These are phyloP conservation scores for Suillus luteus DNA, from an alignment of 768 basidiomycete genomes.

Conservation along the genomic window DNA sequence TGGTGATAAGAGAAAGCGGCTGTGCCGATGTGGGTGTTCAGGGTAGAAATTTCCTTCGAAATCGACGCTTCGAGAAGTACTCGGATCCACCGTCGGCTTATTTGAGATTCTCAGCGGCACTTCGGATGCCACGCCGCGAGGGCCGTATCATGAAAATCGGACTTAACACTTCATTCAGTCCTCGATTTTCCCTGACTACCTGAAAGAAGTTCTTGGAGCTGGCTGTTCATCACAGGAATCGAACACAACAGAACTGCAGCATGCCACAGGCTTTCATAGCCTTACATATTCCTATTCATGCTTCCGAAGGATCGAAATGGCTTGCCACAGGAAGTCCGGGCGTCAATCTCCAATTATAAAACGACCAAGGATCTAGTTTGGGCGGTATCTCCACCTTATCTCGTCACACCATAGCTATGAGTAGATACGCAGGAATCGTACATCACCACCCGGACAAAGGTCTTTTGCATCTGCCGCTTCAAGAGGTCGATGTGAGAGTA, in stretches of 20 bases:
- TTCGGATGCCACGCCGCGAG: not conserved
- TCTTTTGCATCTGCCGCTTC: conserved; percentile 40
- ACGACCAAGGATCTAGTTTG: not conserved
- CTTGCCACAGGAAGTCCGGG: conserved; percentile 1
- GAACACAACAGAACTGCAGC: not conserved
- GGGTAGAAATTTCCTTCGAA: too few species aligned
- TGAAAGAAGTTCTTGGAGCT: not conserved
- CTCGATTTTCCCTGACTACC: not conserved
- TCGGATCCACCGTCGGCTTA: too few species aligned
- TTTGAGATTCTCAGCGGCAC: conserved; percentile 1
- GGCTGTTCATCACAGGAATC: not conserved
- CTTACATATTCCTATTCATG: not conserved
- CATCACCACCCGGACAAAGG: conserved; percentile 29
- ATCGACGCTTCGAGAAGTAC: too few species aligned
- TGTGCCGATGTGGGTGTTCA: too few species aligned
- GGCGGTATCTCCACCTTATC: conserved; percentile 4
- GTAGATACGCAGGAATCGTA: conserved; percentile 30
- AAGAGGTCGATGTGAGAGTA: conserved; percentile 42
- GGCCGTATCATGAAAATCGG: too few species aligned
- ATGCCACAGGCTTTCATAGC: not conserved
- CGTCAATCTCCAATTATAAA: conserved; percentile 10
- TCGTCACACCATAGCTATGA: conserved; percentile 3
- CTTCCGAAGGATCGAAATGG: not conserved
- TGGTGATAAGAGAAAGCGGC: too few species aligned
- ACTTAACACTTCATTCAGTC: not conserved